Percentiles rank a stretch among this genome's conserved stretches.
Conservation (phyloP, 306 rosid species). For the Notholithocarpus densiflorus region DNA sequence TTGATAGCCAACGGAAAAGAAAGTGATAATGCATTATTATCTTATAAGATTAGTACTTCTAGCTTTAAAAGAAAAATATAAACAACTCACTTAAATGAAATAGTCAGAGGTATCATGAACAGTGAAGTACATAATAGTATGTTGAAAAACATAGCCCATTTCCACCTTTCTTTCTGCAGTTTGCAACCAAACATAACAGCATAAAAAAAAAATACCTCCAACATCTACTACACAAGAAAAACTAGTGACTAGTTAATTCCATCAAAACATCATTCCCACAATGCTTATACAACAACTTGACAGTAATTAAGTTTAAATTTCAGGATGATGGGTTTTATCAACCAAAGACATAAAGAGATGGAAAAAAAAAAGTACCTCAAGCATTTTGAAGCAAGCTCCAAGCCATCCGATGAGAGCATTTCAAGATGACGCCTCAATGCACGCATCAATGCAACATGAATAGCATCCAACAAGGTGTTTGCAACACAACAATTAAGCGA, state of each 20-base stretch:
- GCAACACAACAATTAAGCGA: conserved; percentile 58
- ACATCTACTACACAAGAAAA: background rate
- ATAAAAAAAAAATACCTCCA: background rate
- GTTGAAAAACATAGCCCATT: background rate
- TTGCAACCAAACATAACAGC: background rate
- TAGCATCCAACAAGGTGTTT: conserved; percentile 64
- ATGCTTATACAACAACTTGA: conserved; percentile 2
- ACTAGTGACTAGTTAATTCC: background rate
- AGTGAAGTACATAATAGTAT: background rate
- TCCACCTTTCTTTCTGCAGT: background rate
- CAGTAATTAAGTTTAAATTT: background rate
- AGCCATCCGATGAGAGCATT: conserved; percentile 55
- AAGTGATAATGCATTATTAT: background rate
- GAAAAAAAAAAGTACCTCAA: conserved; percentile 50
- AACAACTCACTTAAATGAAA: background rate
- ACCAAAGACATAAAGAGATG: background rate
- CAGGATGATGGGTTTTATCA: background rate
- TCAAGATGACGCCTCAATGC: conserved; percentile 70
- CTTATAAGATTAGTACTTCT: background rate
- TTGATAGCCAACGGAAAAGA: background rate
- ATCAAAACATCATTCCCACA: background rate
- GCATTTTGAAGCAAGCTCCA: conserved; percentile 67
- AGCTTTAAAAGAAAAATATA: background rate
- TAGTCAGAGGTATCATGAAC: background rate
- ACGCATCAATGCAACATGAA: conserved; percentile 77